A percentile compares a stretch with the other conserved stretches of the same genome.
Conservation (phyloP, 2,329 filamentous ascomycete species). For the Boeremia lycopersici region DNA sequence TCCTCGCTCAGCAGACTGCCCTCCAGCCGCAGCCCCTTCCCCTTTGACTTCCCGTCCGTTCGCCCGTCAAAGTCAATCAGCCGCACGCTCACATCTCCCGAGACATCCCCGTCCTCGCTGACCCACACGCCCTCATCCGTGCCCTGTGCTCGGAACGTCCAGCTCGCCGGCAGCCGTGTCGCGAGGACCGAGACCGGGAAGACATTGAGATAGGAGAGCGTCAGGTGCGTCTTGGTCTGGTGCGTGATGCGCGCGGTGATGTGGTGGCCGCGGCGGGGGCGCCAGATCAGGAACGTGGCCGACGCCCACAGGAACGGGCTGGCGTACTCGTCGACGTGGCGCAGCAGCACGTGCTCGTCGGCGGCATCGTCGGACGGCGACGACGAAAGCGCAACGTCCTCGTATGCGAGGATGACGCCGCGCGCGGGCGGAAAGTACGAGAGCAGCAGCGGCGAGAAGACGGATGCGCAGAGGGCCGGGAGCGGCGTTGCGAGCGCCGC, state of each 20-base stretch:
- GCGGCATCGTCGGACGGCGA: slow-evolving; percentile 45
- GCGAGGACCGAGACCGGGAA: slow-evolving; percentile 90
- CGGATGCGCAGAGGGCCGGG: slow-evolving; percentile 73
- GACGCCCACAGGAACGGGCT: slow-evolving; percentile 88
- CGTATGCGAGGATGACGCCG: slow-evolving; percentile 77
- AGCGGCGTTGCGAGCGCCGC: slow-evolving; percentile 72
- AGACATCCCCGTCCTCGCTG: slow-evolving; percentile 68
- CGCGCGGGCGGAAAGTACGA: slow-evolving; percentile 75
- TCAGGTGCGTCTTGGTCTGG: slow-evolving; percentile 86
- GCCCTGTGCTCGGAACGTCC: slow-evolving; percentile 67
- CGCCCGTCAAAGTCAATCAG: slow-evolving; percentile 87
- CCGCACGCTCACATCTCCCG: slow-evolving; percentile 23
- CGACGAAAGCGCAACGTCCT: slow-evolving; percentile 70
- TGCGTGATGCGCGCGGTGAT: slow-evolving; percentile 84
- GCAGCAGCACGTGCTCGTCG: slow-evolving; percentile 15
- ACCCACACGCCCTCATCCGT: slow-evolving; percentile 70
- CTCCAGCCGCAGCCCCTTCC: slow-evolving; percentile 79
- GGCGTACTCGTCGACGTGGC: slow-evolving; percentile 70
- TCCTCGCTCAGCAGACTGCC: slow-evolving; percentile 79
- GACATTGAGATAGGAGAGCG: slow-evolving; percentile 85
- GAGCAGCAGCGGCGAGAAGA: slow-evolving; percentile 76
- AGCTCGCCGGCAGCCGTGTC: slow-evolving; percentile 73
- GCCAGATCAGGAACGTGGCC: slow-evolving; percentile 82
- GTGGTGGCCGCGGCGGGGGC: slow-evolving; percentile 72
- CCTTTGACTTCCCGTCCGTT: slow-evolving; percentile 65